These are phyloP conservation scores for Aspergillus terreus DNA, from an alignment of 2,329 filamentous ascomycete species.

Conservation along the genomic window DNA sequence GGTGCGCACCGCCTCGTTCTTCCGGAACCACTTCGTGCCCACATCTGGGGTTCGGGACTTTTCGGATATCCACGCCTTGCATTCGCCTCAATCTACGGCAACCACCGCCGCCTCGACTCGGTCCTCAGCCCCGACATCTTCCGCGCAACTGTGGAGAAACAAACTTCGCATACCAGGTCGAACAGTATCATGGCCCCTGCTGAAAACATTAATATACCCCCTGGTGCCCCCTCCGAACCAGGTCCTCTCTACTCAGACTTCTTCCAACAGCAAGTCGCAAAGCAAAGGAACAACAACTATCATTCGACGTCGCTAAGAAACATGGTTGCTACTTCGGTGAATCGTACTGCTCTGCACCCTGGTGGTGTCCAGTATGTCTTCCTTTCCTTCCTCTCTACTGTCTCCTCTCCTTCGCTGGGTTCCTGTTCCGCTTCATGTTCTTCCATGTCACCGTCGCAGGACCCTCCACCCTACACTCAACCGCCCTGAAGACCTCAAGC, in stretches of 20 bases:
- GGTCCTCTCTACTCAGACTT: conserved; percentile 53
- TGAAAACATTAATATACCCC: conserved; percentile 44
- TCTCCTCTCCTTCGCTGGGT: conserved; percentile 2
- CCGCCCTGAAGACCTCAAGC: conserved; percentile 3
- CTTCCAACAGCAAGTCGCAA: conserved; percentile 54
- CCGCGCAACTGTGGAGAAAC: conserved; percentile 40
- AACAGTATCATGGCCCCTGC: conserved; percentile 28
- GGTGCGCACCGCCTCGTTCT: conserved; percentile 15
- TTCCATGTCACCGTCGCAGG: background rate
- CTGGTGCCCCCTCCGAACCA: conserved; percentile 39
- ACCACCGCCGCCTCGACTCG: conserved; percentile 18
- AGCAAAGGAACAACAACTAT: conserved; percentile 57
- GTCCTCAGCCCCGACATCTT: conserved; percentile 33
- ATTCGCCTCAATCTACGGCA: conserved; percentile 21
- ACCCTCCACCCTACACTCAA: background rate
- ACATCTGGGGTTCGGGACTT: conserved; percentile 30
- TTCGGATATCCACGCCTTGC: conserved; percentile 24
- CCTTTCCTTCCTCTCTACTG: conserved; percentile 1
- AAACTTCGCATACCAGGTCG: conserved; percentile 13
- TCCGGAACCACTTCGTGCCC: conserved; percentile 25
- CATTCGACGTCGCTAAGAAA: conserved; percentile 55
- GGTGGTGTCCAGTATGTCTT: conserved; percentile 77
- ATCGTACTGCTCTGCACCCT: conserved; percentile 90
- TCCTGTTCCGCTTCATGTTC: background rate
- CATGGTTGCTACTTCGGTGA: conserved; percentile 60